Evolutionary conservation across 1,139 yeast genomes (phyloP).

Genomic region (Geotrichum carabidarum): DNA sequence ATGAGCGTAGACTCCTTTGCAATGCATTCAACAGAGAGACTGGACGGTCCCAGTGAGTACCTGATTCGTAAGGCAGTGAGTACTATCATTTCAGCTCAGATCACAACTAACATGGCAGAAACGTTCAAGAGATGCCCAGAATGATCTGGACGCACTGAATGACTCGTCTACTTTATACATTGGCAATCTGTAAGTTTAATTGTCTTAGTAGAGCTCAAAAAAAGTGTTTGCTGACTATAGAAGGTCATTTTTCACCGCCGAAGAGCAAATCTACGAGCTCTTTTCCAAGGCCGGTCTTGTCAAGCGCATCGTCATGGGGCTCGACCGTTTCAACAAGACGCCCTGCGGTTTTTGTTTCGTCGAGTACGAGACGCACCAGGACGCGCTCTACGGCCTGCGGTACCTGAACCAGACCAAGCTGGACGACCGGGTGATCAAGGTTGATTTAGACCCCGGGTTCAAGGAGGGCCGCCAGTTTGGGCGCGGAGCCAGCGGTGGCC

Average conservation of each 20-base stretch:
- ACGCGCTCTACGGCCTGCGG: constrained; percentile 75
- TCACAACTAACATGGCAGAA: constrained; percentile 22
- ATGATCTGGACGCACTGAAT: constrained; percentile 59
- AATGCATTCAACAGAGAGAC: constrained; percentile 53
- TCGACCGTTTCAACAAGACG: constrained; percentile 78
- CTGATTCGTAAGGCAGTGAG: constrained; percentile 67
- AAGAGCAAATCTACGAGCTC: constrained; percentile 84
- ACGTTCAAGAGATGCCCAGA: constrained; percentile 42
- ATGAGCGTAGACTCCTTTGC: constrained; percentile 26
- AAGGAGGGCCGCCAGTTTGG: constrained; percentile 93
- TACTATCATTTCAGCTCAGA: constrained; percentile 33
- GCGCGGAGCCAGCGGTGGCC: constrained; percentile 88
- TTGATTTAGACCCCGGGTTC: constrained; percentile 93
- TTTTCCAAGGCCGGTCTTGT: constrained; percentile 65
- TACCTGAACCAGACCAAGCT: constrained; percentile 73
- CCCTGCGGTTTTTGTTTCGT: constrained; percentile 97
- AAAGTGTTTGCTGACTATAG: background rate
- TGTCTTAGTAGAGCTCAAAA: background rate
- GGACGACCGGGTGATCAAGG: constrained; percentile 72
- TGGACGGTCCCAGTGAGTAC: constrained; percentile 75
- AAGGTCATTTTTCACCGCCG: constrained; percentile 75
- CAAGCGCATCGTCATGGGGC: constrained; percentile 82
- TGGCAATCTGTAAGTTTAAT: constrained; percentile 54
- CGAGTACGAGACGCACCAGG: constrained; percentile 59
- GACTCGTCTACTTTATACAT: constrained; percentile 74